Evolutionary conservation across 2,329 filamentous ascomycete species (phyloP).

Genomic region (Aureobasidium lini): DNA sequence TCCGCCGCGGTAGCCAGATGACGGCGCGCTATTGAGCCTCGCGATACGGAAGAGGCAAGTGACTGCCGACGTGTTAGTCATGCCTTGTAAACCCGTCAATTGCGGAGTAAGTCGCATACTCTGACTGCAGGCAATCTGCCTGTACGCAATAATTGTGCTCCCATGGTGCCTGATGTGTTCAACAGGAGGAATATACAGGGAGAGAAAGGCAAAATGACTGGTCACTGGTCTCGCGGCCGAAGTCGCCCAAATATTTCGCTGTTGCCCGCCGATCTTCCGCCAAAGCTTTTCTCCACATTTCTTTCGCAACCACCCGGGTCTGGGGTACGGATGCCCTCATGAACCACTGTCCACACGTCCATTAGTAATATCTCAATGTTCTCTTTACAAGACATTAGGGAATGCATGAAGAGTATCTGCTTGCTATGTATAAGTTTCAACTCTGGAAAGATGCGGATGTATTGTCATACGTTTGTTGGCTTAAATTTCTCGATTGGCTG

Average conservation of each 20-base stretch:
- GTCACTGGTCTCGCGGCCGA: not conserved
- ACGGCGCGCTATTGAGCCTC: conserved; percentile 16
- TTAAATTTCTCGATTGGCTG: no score
- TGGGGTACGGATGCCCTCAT: not conserved
- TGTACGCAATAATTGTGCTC: conserved; percentile 11
- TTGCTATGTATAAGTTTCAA: not conserved
- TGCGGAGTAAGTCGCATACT: not conserved
- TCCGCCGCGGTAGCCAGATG: conserved; percentile 26
- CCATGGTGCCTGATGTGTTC: conserved; percentile 6
- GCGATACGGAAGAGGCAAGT: conserved; percentile 9
- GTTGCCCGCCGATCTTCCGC: not conserved
- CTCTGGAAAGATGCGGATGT: no score
- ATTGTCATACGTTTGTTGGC: no score
- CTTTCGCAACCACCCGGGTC: not conserved
- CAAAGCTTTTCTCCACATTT: not conserved
- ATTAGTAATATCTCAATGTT: not conserved
- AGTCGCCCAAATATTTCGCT: conserved; percentile 1
- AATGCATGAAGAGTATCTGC: no score
- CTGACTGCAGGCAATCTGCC: conserved; percentile 15
- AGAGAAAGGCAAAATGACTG: not conserved
- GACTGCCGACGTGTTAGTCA: conserved; percentile 7
- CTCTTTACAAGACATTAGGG: no score
- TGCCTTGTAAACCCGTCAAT: not conserved
- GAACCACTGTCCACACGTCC: not conserved
- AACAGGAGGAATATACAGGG: not conserved